Evolutionary conservation across 805 yeast species (phyloP), one percentile per base, ranked within the genome.

Genomic region (Millerago galiae): DNA sequence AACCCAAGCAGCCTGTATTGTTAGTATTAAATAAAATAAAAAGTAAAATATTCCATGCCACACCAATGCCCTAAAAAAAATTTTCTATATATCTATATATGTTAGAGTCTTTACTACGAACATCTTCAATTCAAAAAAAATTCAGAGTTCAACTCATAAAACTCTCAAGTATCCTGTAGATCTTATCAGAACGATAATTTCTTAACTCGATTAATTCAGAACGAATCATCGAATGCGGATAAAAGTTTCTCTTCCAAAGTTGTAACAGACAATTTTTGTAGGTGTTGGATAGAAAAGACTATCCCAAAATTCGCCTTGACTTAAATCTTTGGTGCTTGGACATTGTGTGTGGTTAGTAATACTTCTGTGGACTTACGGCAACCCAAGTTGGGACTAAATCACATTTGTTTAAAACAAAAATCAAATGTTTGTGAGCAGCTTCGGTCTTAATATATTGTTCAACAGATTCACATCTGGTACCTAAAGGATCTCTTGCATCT

Each of bases 321-420:
- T 72, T 78, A 77, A 70, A 80, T 75, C 91, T 79, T 84, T 87
- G 96, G 96, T 48, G 16, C 15, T 10, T 5, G 18, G 34, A 14
- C 32, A 7, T 8, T n/a, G 16, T n/a, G 11, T 8, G 9, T n/a
- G 21, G 51, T 49, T 42, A 45, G 41, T 38, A 47, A 30, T 43
- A 34, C 40, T 40, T 32, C 41, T 14, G 12, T 43, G n/a, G n/a
- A 89, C 98, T 77, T 88, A 90, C 98, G 58, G 98, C 97, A 59
- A 88, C 97, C 97, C 98, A 91, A 37, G 96, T 91, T 50, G 99
- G 99, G 40, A 91, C 96, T 59, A 91, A 79, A 72, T 91, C 99
- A 77, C 97, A 90, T 74, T 91, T 91, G 77, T 91, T 91, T 67
- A 91, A 70, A 44, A 93, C 96, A 61, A 83, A 90, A 53, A 91